Evolutionary conservation across 352 stramenopile species (phyloP), one percentile per base, ranked within the genome.

Genomic region (Globisporangium nagaii): DNA sequence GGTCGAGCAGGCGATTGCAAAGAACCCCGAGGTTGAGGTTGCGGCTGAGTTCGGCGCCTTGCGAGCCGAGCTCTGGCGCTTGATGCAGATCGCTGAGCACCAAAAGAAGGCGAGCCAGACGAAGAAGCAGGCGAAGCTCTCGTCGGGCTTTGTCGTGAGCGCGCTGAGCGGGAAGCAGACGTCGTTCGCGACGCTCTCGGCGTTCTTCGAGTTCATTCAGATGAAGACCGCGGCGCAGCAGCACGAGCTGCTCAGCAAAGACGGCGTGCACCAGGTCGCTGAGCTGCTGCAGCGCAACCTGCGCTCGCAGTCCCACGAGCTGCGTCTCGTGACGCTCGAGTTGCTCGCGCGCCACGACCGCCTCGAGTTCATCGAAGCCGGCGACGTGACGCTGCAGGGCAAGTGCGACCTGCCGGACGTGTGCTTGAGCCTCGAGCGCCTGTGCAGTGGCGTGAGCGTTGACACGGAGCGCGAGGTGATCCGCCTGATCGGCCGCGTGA

Each of bases 391-490:
- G 20, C 51, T 91, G 2, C 69, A 68, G 19, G 86, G 82, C 13
- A 58, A 71, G 20, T 94, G 86, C 37, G 76, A 93, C 51, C 56
- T 91, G 2, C 56, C 82, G 4, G 84, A 91, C 30, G 55, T 90
- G 25, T 73, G 69, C 39, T 60, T 92, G 5, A 70, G 68, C n/a
- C 69, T 91, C 0, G 86, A 95, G 65, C 65, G 66, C 7, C 55
- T 84, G 0, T 87, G 70, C 31, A 60, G 59, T 5, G 57, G 53
- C 5, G 70, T 91, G 9, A 79, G 62, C 43, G 79, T 95, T n/a
- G 68, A 86, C 5, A 90, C 75, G 24, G 86, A 96, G 51, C 82
- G 86, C 25, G 84, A 96, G 53, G 73, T 92, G 13, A 70, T 90
- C n/a, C 84, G 79, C 8, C 56, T 93, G 48, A 63, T 96, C 17